A percentile compares a stretch with the other conserved stretches of the same genome.
Evolutionary conservation across 805 yeast species (phyloP).

Genomic region (Lachancea waltii): DNA sequence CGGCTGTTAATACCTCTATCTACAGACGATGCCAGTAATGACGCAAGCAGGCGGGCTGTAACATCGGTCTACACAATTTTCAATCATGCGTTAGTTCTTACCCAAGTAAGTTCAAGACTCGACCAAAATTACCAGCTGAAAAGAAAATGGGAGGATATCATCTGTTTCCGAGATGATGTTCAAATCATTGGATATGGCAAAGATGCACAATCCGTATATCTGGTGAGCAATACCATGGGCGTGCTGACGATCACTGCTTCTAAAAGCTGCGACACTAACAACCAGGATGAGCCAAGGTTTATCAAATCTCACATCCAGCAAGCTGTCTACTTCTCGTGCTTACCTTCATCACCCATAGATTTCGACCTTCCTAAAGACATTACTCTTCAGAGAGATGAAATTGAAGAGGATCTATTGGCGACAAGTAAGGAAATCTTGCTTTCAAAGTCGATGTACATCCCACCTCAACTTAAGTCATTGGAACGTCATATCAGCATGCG

Average conservation of each 20-base stretch:
- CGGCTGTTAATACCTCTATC: constrained; percentile 52
- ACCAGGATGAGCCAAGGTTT: constrained; percentile 29
- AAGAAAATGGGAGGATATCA: constrained; percentile 75
- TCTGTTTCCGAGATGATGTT: constrained; percentile 49
- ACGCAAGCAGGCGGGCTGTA: constrained; percentile 12
- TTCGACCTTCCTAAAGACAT: constrained; percentile 42
- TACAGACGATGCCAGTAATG: constrained; percentile 29
- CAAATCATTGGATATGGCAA: constrained; percentile 54
- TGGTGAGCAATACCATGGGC: constrained; percentile 52
- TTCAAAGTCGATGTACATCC: constrained; percentile 51
- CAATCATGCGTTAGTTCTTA: constrained; percentile 54
- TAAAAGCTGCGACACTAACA: constrained; percentile 20
- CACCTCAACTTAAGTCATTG: constrained; percentile 45
- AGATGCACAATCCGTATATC: constrained; percentile 42
- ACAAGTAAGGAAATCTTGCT: constrained; percentile 52
- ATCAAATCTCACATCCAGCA: constrained; percentile 76
- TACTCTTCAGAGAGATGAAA: constrained; percentile 38
- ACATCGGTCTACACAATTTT: constrained; percentile 53
- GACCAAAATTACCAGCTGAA: constrained; percentile 31
- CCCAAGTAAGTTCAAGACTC: constrained; percentile 46
- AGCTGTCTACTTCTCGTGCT: constrained; percentile 59
- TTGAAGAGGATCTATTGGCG: constrained; percentile 45
- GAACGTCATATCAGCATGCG: constrained; percentile 48
- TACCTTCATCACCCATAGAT: constrained; percentile 35
- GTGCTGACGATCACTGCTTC: constrained; percentile 48